Evolutionary conservation across 2,329 filamentous ascomycete genomes (phyloP).

Genomic region (Aureobasidium lini): DNA sequence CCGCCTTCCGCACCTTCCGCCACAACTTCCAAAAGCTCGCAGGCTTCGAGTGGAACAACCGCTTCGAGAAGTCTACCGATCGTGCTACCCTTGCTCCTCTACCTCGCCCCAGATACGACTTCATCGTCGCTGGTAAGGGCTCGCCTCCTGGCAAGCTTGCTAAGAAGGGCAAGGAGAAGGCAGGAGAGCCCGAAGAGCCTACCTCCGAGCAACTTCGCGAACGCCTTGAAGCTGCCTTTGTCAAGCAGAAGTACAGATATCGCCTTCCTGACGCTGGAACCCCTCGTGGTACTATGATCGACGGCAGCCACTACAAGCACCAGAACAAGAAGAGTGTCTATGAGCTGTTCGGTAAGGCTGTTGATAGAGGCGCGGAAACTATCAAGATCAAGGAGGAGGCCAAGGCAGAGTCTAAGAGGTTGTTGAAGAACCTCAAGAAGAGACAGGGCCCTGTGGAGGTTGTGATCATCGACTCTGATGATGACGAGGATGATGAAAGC

Average conservation of each 20-base stretch:
- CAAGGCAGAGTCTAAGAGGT: background rate
- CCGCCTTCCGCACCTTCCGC: constrained; percentile 32
- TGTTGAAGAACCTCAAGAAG: background rate
- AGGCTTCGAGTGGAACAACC: constrained; percentile 34
- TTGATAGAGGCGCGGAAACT: background rate
- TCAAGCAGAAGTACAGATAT: constrained; percentile 11
- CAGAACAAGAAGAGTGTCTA: background rate
- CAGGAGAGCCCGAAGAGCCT: constrained; percentile 14
- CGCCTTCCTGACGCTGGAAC: background rate
- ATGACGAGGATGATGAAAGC: constrained; percentile 20
- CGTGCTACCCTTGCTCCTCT: background rate
- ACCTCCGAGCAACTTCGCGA: background rate
- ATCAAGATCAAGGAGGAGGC: background rate
- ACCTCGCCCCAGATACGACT: background rate
- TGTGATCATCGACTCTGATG: constrained; percentile 10
- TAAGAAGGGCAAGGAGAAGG: background rate
- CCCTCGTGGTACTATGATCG: background rate
- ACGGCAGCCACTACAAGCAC: background rate
- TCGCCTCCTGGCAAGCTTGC: background rate
- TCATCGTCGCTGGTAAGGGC: background rate
- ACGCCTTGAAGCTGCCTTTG: constrained; percentile 2
- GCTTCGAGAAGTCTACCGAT: constrained; percentile 20
- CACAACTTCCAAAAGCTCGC: constrained; percentile 34
- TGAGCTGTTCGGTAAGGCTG: background rate
- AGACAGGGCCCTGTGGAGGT: constrained; percentile 10